Evolutionary conservation across 2,329 filamentous ascomycete species (phyloP).

Genomic region (Arachnopeziza araneosa): DNA sequence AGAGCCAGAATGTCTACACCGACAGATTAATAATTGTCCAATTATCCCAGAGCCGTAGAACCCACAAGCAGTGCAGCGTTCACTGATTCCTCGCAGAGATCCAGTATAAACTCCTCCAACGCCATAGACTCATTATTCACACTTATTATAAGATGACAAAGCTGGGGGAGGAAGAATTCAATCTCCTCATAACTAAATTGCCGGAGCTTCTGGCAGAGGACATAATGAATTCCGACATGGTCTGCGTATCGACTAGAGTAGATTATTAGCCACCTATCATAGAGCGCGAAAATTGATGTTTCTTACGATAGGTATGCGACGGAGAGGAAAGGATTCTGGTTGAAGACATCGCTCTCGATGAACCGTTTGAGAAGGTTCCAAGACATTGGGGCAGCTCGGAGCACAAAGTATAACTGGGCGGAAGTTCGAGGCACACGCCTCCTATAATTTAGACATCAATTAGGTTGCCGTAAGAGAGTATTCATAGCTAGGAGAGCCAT

Average conservation of each 20-base stretch:
- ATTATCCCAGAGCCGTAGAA: slow-evolving; percentile 16
- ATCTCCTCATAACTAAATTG: slow-evolving; percentile 88
- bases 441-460: slow-evolving; percentile 31
- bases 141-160: slow-evolving; percentile 84
- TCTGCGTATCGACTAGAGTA: slow-evolving; percentile 70
- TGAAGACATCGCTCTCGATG: slow-evolving; percentile 92
- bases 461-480: slow-evolving; percentile 9
- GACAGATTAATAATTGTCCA: neutral
- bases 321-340: slow-evolving; percentile 81
- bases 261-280: neutral
- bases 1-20: slow-evolving; percentile 77
- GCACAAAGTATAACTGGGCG: slow-evolving; percentile 12
- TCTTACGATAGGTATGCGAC: slow-evolving; percentile 79
- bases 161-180: slow-evolving; percentile 83
- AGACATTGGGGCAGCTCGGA: slow-evolving; percentile 46
- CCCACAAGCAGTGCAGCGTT: slow-evolving; percentile 76
- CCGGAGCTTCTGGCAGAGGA: slow-evolving; percentile 81
- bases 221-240: slow-evolving; percentile 86
- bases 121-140: slow-evolving; percentile 91
- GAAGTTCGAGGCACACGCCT: slow-evolving; percentile 29
- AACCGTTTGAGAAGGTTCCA: slow-evolving; percentile 87
- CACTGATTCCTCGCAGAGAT: slow-evolving; percentile 82
- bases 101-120: slow-evolving; percentile 79
- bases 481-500: slow-evolving; percentile 22
- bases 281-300: neutral